Conservation (phyloP, 2,329 filamentous ascomycete species). For the Chrysoporthe cubensis region DNA sequence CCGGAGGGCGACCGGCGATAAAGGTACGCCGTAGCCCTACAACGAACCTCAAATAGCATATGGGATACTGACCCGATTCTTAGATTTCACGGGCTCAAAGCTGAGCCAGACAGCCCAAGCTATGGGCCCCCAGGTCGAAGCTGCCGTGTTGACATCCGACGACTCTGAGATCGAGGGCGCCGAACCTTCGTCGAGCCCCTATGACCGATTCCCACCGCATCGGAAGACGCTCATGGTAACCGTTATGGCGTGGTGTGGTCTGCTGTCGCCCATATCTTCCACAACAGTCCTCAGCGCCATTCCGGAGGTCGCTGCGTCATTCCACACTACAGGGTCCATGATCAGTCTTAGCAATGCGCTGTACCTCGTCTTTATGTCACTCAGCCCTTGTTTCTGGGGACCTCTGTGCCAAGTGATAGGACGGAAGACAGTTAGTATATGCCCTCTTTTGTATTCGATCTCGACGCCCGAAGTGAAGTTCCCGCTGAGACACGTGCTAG, state of each 20-base stretch:
- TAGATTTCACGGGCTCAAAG: not conserved
- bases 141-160: not conserved
- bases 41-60: not conserved
- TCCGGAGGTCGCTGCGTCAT: conserved; percentile 19
- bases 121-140: not conserved
- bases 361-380: conserved; percentile 76
- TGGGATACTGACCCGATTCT: not conserved
- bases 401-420: conserved; percentile 71
- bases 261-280: conserved; percentile 19
- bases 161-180: conserved; percentile 16
- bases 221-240: conserved; percentile 21
- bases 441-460: not conserved
- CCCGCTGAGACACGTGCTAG: conserved; percentile 44
- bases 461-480: conserved; percentile 31
- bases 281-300: conserved; percentile 21
- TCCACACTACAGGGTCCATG: conserved; percentile 21
- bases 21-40: not conserved
- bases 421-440: conserved; percentile 54
- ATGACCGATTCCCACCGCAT: conserved; percentile 19
- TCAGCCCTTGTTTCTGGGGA: conserved; percentile 72
- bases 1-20: not conserved
- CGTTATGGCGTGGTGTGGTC: conserved; percentile 22
- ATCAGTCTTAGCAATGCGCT: conserved; percentile 37
- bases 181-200: conserved; percentile 1
- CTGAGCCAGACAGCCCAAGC: not conserved